phyloP scores from a whole-genome alignment of 2,329 filamentous ascomycete genomes.

The Sarocladium oryzae region DNA sequence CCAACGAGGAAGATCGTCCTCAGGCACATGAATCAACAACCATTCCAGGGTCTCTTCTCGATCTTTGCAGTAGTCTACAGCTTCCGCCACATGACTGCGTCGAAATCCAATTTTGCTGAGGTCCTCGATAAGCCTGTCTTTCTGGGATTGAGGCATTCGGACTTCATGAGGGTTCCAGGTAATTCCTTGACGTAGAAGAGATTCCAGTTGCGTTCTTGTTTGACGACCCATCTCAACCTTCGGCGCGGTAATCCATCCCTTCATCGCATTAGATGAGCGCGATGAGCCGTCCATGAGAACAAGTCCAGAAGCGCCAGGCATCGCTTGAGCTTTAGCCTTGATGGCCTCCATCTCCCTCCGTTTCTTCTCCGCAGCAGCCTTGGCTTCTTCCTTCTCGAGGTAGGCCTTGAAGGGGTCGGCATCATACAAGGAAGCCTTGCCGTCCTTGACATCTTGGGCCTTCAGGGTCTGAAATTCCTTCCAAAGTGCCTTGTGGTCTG shows the following conservation, averaged over 20 bases:
- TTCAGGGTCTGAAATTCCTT: constrained; percentile 84
- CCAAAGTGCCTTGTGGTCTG: constrained; percentile 85
- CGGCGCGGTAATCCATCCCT: constrained; percentile 76
- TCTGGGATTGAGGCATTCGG: constrained; percentile 52
- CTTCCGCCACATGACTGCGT: constrained; percentile 83
- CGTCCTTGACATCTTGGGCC: constrained; percentile 69
- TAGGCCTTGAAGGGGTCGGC: constrained; percentile 85
- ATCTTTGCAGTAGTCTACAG: constrained; percentile 80
- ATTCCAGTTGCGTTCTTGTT: constrained; percentile 73
- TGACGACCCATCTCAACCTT: constrained; percentile 89
- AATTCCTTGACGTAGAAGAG: constrained; percentile 67
- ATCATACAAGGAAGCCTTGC: constrained; percentile 83
- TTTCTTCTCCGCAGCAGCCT: constrained; percentile 71
- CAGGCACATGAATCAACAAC: constrained; percentile 93
- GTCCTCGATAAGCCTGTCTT: constrained; percentile 60
- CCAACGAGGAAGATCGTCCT: constrained; percentile 93
- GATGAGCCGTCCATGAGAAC: constrained; percentile 37
- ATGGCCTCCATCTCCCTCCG: constrained; percentile 62
- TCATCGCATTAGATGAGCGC: constrained; percentile 43
- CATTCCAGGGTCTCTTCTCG: constrained; percentile 90
- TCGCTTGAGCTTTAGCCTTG: constrained; percentile 60
- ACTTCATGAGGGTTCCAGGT: constrained; percentile 83
- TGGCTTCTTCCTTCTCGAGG: constrained; percentile 72
- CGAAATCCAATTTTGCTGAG: constrained; percentile 77
- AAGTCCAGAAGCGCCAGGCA: constrained; percentile 51